phyloP scores from a whole-genome alignment of 371 early-diverging fungal species.

The Catenaria anguillulae region DNA sequence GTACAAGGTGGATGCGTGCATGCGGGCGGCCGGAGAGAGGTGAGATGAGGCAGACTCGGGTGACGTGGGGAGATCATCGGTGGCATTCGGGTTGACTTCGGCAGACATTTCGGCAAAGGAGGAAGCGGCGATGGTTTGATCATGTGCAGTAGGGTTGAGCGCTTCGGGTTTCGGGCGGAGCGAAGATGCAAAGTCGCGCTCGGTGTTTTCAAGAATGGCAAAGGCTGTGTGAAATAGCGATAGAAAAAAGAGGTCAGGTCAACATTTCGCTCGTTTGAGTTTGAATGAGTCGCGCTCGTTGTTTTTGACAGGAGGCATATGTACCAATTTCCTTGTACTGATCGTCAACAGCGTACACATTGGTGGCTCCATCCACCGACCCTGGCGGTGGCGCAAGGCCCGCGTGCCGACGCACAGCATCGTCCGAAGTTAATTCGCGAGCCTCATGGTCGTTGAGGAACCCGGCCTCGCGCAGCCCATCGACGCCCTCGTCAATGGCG shows the following conservation, averaged over 20 bases:
- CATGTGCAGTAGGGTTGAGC: neutral
- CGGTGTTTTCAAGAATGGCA: neutral
- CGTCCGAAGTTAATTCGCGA: neutral
- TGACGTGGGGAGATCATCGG: neutral
- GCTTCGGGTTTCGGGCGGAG: neutral
- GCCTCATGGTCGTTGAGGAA: neutral
- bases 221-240: no score
- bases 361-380: neutral
- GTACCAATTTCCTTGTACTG: slow-evolving; percentile 1
- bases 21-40: neutral
- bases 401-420: no score
- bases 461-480: neutral
- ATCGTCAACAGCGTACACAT: neutral
- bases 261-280: no score
- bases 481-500: neutral
- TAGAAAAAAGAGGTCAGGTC: no score
- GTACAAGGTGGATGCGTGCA: neutral
- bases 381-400: neutral
- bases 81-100: neutral
- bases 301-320: no score
- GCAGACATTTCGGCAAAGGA: neutral
- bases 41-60: neutral
- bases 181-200: neutral
- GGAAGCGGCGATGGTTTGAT: neutral
- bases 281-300: no score